Base-by-base conservation (phyloP, 108 stramenopile species). In the Discostella pseudostelligera region DNA sequence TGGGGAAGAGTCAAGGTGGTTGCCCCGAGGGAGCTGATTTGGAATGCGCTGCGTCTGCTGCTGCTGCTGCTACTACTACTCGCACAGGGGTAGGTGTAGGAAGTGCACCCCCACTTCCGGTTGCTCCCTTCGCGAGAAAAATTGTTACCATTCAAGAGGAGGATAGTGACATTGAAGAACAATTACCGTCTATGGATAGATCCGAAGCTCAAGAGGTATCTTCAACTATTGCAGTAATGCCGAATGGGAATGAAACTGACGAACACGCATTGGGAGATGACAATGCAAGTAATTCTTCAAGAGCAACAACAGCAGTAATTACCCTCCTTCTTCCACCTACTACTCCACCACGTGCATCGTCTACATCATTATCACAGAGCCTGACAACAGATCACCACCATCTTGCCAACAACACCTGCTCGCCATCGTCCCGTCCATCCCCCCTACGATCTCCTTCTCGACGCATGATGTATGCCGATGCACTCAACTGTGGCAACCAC, bases 391-490 rank as follows among this genome's bases (percentile, higher is more conserved):
- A 32, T 32, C 32, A 32, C 32, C 32, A 3, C 42, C 42, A 43
- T 43, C 42, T 43, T 0, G 29, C 45, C 25, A 37, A n/a, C n/a
- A n/a, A n/a, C n/a, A n/a, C n/a, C n/a, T n/a, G n/a, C n/a, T n/a
- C 16, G 28, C 0, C 61, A 35, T 29, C 46, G 17, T 26, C 35
- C 2, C 28, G 62, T 26, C 26, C 29, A 24, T 8, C 62, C 12
- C 14, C 62, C 1, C 22, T 42, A 35, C 36, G 37, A 3, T 48
- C 71, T 4, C 57, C 55, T 17, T 49, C 55, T 16, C 44, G 56
- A 50, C 46, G 56, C 49, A 64, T 43, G 56, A 64, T 32, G 20
- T 70, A 70, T 36, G 19, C 69, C 10, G 54, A 62, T 35, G 69
- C 69, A 20, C 37, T 65, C 11, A 47, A 55, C 13, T 24, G 32